These are phyloP conservation scores for Trypanosoma mega DNA, from an alignment of 208 protist species.

Conservation along the genomic window DNA sequence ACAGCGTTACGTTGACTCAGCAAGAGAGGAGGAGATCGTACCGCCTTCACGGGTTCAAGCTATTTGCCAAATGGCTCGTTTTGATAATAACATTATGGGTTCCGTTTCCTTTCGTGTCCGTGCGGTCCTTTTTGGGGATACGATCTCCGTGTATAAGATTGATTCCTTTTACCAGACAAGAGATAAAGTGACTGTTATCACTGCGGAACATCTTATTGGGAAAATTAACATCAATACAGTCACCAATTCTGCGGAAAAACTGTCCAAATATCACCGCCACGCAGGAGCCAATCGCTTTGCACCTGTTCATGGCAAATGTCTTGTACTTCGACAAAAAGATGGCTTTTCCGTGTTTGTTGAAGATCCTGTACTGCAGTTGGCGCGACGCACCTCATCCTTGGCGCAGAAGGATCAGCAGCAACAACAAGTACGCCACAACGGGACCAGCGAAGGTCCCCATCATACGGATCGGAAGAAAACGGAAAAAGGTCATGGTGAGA, in stretches of 20 bases:
- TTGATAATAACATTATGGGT: slow-evolving; percentile 66
- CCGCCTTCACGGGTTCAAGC: slow-evolving; percentile 57
- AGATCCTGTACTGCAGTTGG: slow-evolving; percentile 41
- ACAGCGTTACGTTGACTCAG: slow-evolving; percentile 33
- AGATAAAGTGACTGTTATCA: slow-evolving; percentile 22
- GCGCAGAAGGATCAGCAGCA: neutral
- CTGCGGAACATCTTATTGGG: slow-evolving; percentile 58
- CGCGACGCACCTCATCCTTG: neutral
- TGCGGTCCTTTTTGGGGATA: slow-evolving; percentile 61
- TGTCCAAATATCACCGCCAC: slow-evolving; percentile 84
- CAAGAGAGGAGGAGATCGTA: slow-evolving; percentile 37
- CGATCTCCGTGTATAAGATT: slow-evolving; percentile 66
- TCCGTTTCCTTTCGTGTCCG: slow-evolving; percentile 55
- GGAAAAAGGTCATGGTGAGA: too few species aligned
- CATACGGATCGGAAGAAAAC: too few species aligned
- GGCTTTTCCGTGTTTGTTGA: slow-evolving; percentile 59
- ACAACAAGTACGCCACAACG: too few species aligned
- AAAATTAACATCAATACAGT: slow-evolving; percentile 69
- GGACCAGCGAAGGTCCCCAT: too few species aligned
- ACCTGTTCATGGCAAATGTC: slow-evolving; percentile 68
- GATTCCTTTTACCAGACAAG: slow-evolving; percentile 30
- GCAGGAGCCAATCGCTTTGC: slow-evolving; percentile 49
- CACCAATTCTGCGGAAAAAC: slow-evolving; percentile 31
- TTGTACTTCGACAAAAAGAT: slow-evolving; percentile 42
- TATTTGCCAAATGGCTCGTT: slow-evolving; percentile 64